Evolutionary conservation across 2,329 filamentous ascomycete species (phyloP).

Genomic region (Xylaria arbuscula): DNA sequence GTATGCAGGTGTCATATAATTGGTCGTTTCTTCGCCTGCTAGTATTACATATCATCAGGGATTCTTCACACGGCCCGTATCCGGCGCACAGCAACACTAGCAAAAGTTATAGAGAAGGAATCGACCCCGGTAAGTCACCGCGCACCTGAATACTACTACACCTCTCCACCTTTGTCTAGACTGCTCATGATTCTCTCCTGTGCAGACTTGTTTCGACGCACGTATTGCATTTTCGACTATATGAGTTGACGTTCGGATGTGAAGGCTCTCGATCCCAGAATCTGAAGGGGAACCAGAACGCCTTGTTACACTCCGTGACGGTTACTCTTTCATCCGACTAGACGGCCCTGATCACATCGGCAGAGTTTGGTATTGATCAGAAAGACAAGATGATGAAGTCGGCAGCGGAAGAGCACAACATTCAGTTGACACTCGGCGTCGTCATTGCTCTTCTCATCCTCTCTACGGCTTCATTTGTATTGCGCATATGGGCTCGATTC

Average conservation of each 20-base stretch:
- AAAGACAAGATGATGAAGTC: slow-evolving; percentile 38
- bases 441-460: slow-evolving; percentile 44
- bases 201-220: neutral
- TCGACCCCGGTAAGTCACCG: slow-evolving; percentile 25
- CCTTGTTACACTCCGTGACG: slow-evolving; percentile 16
- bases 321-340: slow-evolving; percentile 14
- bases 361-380: slow-evolving; percentile 8
- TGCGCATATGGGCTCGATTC: slow-evolving; percentile 45
- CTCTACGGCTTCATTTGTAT: slow-evolving; percentile 43
- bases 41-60: slow-evolving; percentile 26
- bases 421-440: slow-evolving; percentile 47
- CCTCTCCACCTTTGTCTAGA: slow-evolving; percentile 1
- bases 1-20: slow-evolving; percentile 15
- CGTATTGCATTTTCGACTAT: slow-evolving; percentile 13
- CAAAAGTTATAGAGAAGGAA: slow-evolving; percentile 28
- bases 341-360: slow-evolving; percentile 16
- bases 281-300: slow-evolving; percentile 21
- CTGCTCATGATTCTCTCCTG: slow-evolving; percentile 1
- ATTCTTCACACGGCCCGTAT: slow-evolving; percentile 19
- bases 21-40: slow-evolving; percentile 8
- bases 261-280: slow-evolving; percentile 20
- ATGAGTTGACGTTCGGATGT: slow-evolving; percentile 20
- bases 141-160: slow-evolving; percentile 1
- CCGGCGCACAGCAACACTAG: slow-evolving; percentile 9
- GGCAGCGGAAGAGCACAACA: slow-evolving; percentile 40